phyloP scores from a whole-genome alignment of 2,329 filamentous ascomycete species.

The Curvularia sp. region DNA sequence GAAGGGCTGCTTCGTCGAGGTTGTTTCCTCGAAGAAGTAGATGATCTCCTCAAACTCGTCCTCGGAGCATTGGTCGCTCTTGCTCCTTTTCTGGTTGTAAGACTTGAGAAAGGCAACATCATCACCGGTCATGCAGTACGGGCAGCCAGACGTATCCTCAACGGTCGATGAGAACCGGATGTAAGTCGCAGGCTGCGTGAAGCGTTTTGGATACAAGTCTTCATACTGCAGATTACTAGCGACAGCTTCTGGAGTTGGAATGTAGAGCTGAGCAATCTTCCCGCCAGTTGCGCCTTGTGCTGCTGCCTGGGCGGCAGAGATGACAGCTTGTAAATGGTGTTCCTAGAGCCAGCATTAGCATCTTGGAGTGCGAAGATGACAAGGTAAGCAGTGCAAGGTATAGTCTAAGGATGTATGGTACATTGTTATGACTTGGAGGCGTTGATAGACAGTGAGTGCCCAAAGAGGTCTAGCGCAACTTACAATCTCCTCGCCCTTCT shows the following conservation, averaged over 20 bases:
- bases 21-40: constrained; percentile 91
- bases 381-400: constrained; percentile 22
- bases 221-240: constrained; percentile 80
- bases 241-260: constrained; percentile 71
- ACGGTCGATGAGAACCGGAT: constrained; percentile 98
- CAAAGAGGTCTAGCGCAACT: constrained; percentile 59
- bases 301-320: constrained; percentile 67
- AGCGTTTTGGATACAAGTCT: constrained; percentile 79
- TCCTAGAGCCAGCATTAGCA: constrained; percentile 65
- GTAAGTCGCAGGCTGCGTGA: constrained; percentile 87
- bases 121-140: constrained; percentile 93
- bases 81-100: constrained; percentile 79
- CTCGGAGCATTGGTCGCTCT: constrained; percentile 73
- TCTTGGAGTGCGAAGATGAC: background rate
- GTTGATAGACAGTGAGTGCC: constrained; percentile 27
- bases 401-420: constrained; percentile 1
- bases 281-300: constrained; percentile 59
- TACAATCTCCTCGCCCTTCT: constrained; percentile 96
- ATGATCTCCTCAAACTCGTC: constrained; percentile 94
- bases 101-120: constrained; percentile 84
- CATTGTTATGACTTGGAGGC: constrained; percentile 4
- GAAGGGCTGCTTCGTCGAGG: constrained; percentile 82
- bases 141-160: constrained; percentile 88
- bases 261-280: constrained; percentile 69
- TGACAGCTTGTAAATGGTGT: constrained; percentile 91